phyloP scores from a whole-genome alignment of 495 filamentous ascomycete species.

The Margaritispora aquatica region DNA sequence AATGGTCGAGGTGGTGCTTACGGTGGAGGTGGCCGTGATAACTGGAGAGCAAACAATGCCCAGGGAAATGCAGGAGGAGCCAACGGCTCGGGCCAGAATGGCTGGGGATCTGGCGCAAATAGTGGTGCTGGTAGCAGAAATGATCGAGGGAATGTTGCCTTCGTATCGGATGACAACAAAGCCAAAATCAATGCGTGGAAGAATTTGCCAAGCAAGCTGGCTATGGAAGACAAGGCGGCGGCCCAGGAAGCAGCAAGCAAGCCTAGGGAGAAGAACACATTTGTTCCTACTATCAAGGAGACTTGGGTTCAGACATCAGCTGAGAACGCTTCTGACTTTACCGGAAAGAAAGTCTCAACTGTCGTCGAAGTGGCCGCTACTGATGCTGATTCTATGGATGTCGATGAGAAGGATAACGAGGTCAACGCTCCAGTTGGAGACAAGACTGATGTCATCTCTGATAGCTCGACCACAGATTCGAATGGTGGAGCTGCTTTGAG shows the following conservation, averaged over 20 bases:
- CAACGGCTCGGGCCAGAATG: too few relatives aligned
- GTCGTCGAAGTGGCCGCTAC: background rate
- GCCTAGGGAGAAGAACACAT: background rate
- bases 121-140: background rate
- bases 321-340: slow-evolving; percentile 10
- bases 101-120: too few relatives aligned
- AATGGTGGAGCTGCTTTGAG: background rate
- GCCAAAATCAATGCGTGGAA: slow-evolving; percentile 17
- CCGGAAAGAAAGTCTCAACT: background rate
- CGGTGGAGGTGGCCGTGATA: background rate
- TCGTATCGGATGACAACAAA: too few relatives aligned
- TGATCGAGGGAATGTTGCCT: background rate
- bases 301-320: slow-evolving; percentile 20
- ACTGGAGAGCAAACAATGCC: too few relatives aligned
- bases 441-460: background rate
- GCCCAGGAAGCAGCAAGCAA: background rate
- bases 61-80: too few relatives aligned
- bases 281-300: background rate
- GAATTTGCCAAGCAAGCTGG: slow-evolving; percentile 7
- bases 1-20: background rate
- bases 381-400: background rate
- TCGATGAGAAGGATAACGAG: background rate
- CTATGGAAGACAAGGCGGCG: slow-evolving; percentile 9
- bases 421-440: background rate
- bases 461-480: background rate